phyloP scores from a whole-genome alignment of 2,329 filamentous ascomycete species.

The Alternaria novae-zelandiae region DNA sequence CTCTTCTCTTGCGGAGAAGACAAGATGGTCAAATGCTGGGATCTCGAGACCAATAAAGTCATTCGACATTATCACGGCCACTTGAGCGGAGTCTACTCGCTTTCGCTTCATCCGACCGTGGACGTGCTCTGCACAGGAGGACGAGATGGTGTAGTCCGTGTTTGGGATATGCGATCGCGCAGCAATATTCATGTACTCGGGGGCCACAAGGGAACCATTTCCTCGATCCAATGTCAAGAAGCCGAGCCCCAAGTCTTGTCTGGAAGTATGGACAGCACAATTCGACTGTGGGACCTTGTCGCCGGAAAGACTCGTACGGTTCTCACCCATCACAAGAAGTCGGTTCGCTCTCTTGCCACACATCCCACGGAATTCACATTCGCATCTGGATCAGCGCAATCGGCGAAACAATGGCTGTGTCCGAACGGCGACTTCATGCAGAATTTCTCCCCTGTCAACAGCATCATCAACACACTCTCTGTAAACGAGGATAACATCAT shows the following conservation, averaged over 20 bases:
- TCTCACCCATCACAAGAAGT: constrained; percentile 98
- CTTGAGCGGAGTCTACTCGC: constrained; percentile 91
- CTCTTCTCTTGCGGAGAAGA: constrained; percentile 98
- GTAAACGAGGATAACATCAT: constrained; percentile 95
- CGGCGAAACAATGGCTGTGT: constrained; percentile 99
- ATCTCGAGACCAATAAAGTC: constrained; percentile 99
- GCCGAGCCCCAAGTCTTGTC: constrained; percentile 96
- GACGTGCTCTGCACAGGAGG: constrained; percentile 95
- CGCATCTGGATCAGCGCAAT: constrained; percentile 86
- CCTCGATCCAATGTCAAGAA: constrained; percentile 90
- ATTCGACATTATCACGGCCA: constrained; percentile 88
- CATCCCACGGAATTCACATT: constrained; percentile 97
- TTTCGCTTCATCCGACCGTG: constrained; percentile 90
- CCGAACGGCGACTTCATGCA: constrained; percentile 99
- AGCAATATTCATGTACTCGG: constrained; percentile 93
- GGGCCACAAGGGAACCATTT: constrained; percentile 89
- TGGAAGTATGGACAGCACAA: constrained; percentile 76
- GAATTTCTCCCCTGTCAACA: constrained; percentile 95
- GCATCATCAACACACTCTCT: constrained; percentile 91
- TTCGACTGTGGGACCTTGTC: constrained; percentile 84
- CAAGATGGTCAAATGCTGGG: constrained; percentile 99
- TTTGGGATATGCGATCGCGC: constrained; percentile 96
- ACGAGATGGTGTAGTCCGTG: constrained; percentile 88
- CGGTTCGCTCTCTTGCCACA: constrained; percentile 80
- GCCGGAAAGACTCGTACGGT: constrained; percentile 96